A percentile compares a stretch with the other conserved stretches of the same genome.
phyloP scores from a whole-genome alignment of 345 rosid genomes.

The Crucihimalaya himalaica region DNA sequence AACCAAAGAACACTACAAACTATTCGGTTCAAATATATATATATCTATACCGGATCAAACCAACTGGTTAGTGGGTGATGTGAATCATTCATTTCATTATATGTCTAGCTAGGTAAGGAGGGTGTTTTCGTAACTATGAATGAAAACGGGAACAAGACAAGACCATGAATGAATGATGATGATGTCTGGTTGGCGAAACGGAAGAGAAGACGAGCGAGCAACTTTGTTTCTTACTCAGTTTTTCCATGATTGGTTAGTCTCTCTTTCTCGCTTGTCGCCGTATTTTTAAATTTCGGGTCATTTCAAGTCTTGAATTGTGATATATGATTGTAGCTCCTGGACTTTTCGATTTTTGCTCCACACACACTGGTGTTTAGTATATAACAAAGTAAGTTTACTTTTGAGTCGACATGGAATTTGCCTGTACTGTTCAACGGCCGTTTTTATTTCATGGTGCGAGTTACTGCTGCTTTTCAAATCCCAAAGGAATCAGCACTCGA shows the following conservation, averaged over 20 bases:
- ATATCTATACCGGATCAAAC: conserved; percentile 14
- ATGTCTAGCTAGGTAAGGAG: neutral
- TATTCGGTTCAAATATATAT: neutral
- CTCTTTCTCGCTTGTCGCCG: neutral
- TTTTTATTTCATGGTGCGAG: conserved; percentile 39
- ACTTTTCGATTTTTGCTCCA: neutral
- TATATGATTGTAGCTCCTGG: neutral
- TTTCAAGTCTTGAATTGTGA: neutral
- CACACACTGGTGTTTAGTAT: neutral
- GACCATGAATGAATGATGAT: neutral
- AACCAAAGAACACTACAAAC: too few species aligned
- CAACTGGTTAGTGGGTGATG: conserved; percentile 28
- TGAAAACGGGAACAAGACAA: neutral
- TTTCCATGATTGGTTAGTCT: conserved; percentile 45
- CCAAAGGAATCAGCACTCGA: conserved; percentile 39
- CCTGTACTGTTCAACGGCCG: conserved; percentile 49
- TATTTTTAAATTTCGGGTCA: neutral
- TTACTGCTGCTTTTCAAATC: conserved; percentile 34
- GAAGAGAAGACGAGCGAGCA: too few species aligned
- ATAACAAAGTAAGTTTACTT: conserved; percentile 14
- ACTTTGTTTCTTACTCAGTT: neutral
- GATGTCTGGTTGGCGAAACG: conserved; percentile 37
- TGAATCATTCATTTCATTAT: conserved; percentile 19
- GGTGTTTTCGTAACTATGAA: conserved; percentile 11
- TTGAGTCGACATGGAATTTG: conserved; percentile 56